Evolutionary conservation across 2,329 filamentous ascomycete species (phyloP).

Genomic region (Fusarium multiceps): DNA sequence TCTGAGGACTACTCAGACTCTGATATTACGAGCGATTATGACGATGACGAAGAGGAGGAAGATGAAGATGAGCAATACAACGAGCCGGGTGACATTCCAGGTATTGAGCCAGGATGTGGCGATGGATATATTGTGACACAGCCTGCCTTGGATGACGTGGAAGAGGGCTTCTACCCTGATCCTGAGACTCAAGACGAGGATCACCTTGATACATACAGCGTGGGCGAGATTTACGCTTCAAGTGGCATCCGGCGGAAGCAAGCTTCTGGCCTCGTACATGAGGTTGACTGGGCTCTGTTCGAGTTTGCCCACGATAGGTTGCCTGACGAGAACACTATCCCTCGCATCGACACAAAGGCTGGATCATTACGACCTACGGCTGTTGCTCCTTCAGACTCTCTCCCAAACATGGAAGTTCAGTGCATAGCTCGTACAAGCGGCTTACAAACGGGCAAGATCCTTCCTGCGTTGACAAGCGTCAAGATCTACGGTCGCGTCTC

Average conservation of each 20-base stretch:
- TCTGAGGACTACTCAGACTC: slow-evolving; percentile 64
- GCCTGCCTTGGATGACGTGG: slow-evolving; percentile 88
- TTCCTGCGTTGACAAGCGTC: slow-evolving; percentile 81
- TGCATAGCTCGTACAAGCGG: slow-evolving; percentile 91
- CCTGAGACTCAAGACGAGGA: slow-evolving; percentile 79
- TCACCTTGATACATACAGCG: slow-evolving; percentile 80
- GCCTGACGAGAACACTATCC: slow-evolving; percentile 78
- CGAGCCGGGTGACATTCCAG: slow-evolving; percentile 80
- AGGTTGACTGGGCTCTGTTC: slow-evolving; percentile 96
- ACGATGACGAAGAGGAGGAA: slow-evolving; percentile 63
- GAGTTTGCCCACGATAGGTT: slow-evolving; percentile 78
- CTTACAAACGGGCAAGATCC: slow-evolving; percentile 80
- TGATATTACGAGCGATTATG: slow-evolving; percentile 64
- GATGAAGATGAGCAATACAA: slow-evolving; percentile 64
- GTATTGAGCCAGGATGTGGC: slow-evolving; percentile 78
- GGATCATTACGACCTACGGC: slow-evolving; percentile 62
- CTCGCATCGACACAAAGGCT: slow-evolving; percentile 45
- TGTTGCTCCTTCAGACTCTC: slow-evolving; percentile 67
- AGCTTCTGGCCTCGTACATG: slow-evolving; percentile 79
- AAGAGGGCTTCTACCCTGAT: slow-evolving; percentile 84
- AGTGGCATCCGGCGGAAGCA: slow-evolving; percentile 86
- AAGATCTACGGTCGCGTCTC: slow-evolving; percentile 87
- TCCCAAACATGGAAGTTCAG: slow-evolving; percentile 84
- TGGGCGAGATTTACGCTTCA: slow-evolving; percentile 89
- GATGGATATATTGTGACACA: slow-evolving; percentile 88